phyloP scores from a whole-genome alignment of 2,329 filamentous ascomycete genomes.

The Fusarium dimerum region DNA sequence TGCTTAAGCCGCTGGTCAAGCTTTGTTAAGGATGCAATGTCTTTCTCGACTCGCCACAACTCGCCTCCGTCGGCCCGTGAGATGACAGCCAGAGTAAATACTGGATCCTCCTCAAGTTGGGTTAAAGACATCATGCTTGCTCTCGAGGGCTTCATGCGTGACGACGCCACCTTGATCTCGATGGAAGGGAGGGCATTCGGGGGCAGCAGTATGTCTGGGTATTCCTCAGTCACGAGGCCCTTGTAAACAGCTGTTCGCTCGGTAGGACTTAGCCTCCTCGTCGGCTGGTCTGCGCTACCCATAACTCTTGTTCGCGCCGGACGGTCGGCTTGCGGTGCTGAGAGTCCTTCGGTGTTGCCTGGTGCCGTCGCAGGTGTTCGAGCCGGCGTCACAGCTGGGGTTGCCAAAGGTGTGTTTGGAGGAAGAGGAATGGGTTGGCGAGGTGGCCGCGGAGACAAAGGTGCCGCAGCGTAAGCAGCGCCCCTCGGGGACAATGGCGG shows the following conservation, averaged over 20 bases:
- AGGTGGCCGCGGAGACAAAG: slow-evolving; percentile 71
- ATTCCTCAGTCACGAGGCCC: slow-evolving; percentile 81
- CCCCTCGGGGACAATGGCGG: slow-evolving; percentile 69
- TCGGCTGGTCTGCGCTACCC: slow-evolving; percentile 17
- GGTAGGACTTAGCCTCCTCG: slow-evolving; percentile 38
- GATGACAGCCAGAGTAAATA: slow-evolving; percentile 87
- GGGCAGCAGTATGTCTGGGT: slow-evolving; percentile 80
- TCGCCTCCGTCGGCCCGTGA: slow-evolving; percentile 75
- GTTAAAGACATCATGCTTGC: slow-evolving; percentile 80
- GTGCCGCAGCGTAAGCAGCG: slow-evolving; percentile 47
- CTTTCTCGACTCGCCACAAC: slow-evolving; percentile 94
- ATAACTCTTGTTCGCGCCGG: slow-evolving; percentile 6
- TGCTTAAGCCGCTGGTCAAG: slow-evolving; percentile 82
- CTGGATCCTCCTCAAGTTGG: slow-evolving; percentile 84
- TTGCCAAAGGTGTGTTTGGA: slow-evolving; percentile 66
- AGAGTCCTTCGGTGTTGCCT: slow-evolving; percentile 12
- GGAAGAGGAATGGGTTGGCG: slow-evolving; percentile 73
- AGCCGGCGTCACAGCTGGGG: slow-evolving; percentile 37
- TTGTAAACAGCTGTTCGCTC: slow-evolving; percentile 64
- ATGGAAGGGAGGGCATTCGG: slow-evolving; percentile 88
- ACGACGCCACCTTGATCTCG: slow-evolving; percentile 85
- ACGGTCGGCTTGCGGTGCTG: slow-evolving; percentile 10
- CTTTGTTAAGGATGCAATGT: slow-evolving; percentile 75
- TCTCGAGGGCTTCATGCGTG: slow-evolving; percentile 88
- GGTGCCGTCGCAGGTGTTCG: slow-evolving; percentile 39